Base-by-base conservation (phyloP, 768 basidiomycete genomes). In the Trichaptum fuscoviolaceum region DNA sequence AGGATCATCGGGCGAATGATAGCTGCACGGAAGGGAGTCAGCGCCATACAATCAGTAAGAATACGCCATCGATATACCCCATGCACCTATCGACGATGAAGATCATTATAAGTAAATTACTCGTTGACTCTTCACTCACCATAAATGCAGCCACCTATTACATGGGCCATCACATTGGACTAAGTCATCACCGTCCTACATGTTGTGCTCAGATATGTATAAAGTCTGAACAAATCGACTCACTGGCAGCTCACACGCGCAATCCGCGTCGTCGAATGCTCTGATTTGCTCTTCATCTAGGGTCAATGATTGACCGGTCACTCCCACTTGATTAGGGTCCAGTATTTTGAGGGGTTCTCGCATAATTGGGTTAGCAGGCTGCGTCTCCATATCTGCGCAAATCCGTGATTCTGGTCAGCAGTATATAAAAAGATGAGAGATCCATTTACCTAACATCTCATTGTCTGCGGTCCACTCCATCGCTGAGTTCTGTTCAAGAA, bases 111-210 rank as follows among this genome's bases (percentile, higher is more conserved):
- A 6, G 26, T 15, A 18, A 15, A 61, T 25, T 34, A 35, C 24
- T 7, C 9, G 61, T 36, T 61, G n/a, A 59, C 18, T 9, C 25
- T 23, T 30, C 66, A 72, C 84, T 64, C 65, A 92, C 92, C 92
- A 94, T 58, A 87, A 70, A 73, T 94, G 92, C 72, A 84, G 89
- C 91, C 91, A 92, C 66, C 79, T 83, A 20, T 79, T 79, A 75
- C 92, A 93, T n/a, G 81, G 85, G 9, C 86, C 87, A 67, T 93
- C 90, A 71, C 92, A 94, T 65, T 85, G 81, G 65, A 85, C 82
- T 30, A 70, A 71, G 25, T 83, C 80, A 68, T 89, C 88, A 30
- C 87, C 86, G 18, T 79, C 71, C 89, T 92, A 71, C 30, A 67
- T 62, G 59, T 15, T 30, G 27, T 30, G 58, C 12, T 23, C 1